phyloP scores from a whole-genome alignment of 2,329 filamentous ascomycete genomes.

The Hymenoscyphus occultus region DNA sequence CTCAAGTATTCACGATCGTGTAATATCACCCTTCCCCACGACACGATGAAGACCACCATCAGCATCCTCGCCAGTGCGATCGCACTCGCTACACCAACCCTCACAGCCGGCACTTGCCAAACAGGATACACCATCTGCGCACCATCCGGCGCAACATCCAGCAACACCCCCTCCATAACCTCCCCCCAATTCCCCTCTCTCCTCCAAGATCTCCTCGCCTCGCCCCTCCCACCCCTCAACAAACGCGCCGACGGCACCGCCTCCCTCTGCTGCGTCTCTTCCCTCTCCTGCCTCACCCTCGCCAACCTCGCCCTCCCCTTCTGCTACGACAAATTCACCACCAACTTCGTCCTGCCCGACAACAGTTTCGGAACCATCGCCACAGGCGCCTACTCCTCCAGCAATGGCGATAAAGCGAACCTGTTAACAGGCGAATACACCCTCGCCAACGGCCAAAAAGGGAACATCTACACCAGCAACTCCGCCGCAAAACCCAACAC shows the following conservation, averaged over 20 bases:
- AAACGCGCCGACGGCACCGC: slow-evolving; percentile 21
- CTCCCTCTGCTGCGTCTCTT: slow-evolving; percentile 30
- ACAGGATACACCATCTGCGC: slow-evolving; percentile 35
- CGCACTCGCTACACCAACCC: not conserved
- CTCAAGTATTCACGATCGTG: not conserved
- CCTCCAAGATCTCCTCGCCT: slow-evolving; percentile 35
- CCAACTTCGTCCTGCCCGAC: slow-evolving; percentile 47
- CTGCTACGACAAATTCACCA: slow-evolving; percentile 53
- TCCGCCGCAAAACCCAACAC: slow-evolving; percentile 43
- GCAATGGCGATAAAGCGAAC: slow-evolving; percentile 40
- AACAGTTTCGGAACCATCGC: slow-evolving; percentile 46
- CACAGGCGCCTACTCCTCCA: slow-evolving; percentile 42
- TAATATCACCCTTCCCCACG: not conserved
- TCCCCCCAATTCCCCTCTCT: slow-evolving; percentile 32
- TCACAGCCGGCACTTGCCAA: slow-evolving; percentile 21
- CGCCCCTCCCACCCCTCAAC: slow-evolving; percentile 30
- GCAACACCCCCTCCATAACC: slow-evolving; percentile 32
- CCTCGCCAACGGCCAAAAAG: slow-evolving; percentile 38
- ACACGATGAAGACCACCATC: slow-evolving; percentile 1
- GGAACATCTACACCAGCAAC: slow-evolving; percentile 44
- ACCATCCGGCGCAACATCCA: slow-evolving; percentile 32
- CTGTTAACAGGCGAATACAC: slow-evolving; percentile 45
- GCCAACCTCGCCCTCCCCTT: slow-evolving; percentile 42
- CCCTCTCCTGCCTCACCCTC: slow-evolving; percentile 30
- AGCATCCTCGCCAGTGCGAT: not conserved